phyloP scores from a whole-genome alignment of 2,329 filamentous ascomycete genomes.

The Huntiella decipiens region DNA sequence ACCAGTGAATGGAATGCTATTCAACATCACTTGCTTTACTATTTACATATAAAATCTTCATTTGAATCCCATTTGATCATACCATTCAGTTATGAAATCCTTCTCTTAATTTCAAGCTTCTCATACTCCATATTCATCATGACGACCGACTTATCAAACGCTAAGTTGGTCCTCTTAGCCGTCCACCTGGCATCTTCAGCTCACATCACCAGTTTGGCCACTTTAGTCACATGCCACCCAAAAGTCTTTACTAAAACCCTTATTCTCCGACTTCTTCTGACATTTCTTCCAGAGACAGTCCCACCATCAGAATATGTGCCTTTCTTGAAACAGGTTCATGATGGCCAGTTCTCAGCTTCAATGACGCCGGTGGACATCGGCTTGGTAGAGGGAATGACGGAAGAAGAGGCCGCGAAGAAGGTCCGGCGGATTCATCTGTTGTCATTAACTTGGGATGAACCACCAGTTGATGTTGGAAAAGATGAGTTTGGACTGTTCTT shows the following conservation, averaged over 20 bases:
- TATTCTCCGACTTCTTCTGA: slow-evolving; percentile 53
- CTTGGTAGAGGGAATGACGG: slow-evolving; percentile 36
- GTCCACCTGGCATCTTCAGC: slow-evolving; percentile 48
- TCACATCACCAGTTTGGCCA: slow-evolving; percentile 43
- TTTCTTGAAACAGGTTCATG: slow-evolving; percentile 39
- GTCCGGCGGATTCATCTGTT: slow-evolving; percentile 44
- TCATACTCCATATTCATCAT: slow-evolving; percentile 16
- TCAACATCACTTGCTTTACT: too few relatives aligned
- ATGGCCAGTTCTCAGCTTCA: slow-evolving; percentile 24
- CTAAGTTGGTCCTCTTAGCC: slow-evolving; percentile 55
- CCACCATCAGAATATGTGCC: slow-evolving; percentile 42
- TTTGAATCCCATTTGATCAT: too few relatives aligned
- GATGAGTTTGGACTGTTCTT: slow-evolving; percentile 46
- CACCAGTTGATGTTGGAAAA: slow-evolving; percentile 26
- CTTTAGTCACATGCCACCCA: slow-evolving; percentile 36
- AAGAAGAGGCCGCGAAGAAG: slow-evolving; percentile 44
- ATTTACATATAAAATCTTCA: too few relatives aligned
- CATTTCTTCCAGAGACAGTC: slow-evolving; percentile 54
- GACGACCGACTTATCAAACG: slow-evolving; percentile 33
- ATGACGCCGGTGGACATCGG: slow-evolving; percentile 31
- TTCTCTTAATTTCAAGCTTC: too few relatives aligned
- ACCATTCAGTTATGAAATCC: too few relatives aligned
- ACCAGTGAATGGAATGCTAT: too few relatives aligned
- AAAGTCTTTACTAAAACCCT: slow-evolving; percentile 43
- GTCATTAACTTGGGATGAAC: slow-evolving; percentile 32